These are phyloP conservation scores for Colletotrichum truncatum DNA, from an alignment of 2,329 filamentous ascomycete species.

Conservation along the genomic window DNA sequence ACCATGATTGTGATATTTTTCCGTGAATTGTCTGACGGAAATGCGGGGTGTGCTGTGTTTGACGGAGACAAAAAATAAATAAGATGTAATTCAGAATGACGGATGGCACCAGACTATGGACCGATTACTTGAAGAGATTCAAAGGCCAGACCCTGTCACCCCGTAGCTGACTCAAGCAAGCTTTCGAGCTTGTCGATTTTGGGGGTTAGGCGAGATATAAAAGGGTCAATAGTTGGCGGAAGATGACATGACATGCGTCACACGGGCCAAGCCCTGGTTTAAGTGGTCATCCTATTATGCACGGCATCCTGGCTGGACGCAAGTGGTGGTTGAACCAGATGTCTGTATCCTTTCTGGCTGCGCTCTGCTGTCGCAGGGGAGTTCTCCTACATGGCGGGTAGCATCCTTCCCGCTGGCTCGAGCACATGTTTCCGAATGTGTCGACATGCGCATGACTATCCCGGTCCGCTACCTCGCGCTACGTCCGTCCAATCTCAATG, in stretches of 20 bases:
- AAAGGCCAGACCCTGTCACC: neutral
- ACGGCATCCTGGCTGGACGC: neutral
- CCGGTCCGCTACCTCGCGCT: neutral
- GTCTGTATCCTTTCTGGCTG: neutral
- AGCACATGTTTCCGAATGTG: conserved; percentile 1
- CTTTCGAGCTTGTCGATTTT: neutral
- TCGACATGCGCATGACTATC: neutral
- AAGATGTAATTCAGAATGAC: neutral
- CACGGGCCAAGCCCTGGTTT: conserved; percentile 5
- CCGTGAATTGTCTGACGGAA: too few relatives aligned
- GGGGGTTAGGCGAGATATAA: neutral
- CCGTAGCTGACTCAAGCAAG: conserved; percentile 5
- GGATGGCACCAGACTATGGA: neutral
- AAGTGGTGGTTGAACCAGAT: neutral
- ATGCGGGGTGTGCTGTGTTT: neutral
- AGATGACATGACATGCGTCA: neutral
- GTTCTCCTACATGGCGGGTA: neutral
- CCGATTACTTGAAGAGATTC: neutral
- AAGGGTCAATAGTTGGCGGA: neutral
- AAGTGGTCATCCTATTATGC: neutral
- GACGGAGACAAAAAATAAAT: neutral
- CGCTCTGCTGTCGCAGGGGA: neutral
- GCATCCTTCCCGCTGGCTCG: neutral
- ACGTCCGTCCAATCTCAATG: too few relatives aligned
- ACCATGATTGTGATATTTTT: conserved; percentile 28